Evolutionary conservation across 2,329 filamentous ascomycete genomes (phyloP).

Genomic region (Alternaria triticimaculans): DNA sequence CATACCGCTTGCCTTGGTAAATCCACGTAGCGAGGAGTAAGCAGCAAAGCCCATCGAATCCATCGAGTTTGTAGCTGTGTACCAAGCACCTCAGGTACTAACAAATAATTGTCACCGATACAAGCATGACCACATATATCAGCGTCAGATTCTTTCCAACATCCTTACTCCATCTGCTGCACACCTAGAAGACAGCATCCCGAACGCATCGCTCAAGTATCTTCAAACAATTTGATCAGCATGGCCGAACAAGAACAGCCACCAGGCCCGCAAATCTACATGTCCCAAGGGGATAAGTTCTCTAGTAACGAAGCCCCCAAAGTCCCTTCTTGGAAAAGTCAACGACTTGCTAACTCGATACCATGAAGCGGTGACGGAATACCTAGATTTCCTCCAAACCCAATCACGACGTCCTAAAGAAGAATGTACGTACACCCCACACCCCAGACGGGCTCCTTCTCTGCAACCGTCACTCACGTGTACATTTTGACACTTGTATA

Average conservation of each 20-base stretch:
- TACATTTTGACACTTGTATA: not conserved
- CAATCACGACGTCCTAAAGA: not conserved
- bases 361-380: not conserved
- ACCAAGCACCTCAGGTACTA: not conserved
- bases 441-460: not conserved
- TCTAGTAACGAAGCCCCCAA: not conserved
- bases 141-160: accelerated
- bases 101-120: not conserved
- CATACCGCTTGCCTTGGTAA: no score
- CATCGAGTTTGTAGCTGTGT: not conserved
- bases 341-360: not conserved
- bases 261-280: not conserved
- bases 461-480: not conserved
- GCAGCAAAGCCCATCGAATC: accelerated
- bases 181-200: not conserved
- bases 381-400: not conserved
- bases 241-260: not conserved
- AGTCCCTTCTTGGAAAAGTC: not conserved
- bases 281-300: not conserved
- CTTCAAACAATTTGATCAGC: not conserved
- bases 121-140: not conserved
- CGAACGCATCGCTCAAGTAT: not conserved
- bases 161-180: not conserved
- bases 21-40: not conserved
- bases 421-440: not conserved